Percentiles rank a stretch among this genome's conserved stretches.
Evolutionary conservation across 148 eudicot species (phyloP).

Genomic region (Rhododendron griersonianum): DNA sequence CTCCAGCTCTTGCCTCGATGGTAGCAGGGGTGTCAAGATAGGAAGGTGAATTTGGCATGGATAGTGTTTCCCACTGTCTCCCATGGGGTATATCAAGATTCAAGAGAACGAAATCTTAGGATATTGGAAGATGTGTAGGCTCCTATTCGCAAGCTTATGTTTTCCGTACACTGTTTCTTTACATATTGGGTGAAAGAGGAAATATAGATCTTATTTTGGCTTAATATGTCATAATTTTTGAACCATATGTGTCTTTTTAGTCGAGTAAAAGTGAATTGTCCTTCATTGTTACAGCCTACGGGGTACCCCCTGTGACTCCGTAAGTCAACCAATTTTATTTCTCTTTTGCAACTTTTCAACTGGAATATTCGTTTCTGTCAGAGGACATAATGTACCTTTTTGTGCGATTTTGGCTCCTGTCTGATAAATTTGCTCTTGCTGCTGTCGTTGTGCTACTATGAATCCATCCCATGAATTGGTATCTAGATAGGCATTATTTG

Average conservation of each 20-base stretch:
- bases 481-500: constrained; percentile 69
- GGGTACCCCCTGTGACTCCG: not conserved
- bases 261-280: not conserved
- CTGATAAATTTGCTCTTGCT: not conserved
- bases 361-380: not conserved
- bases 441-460: not conserved
- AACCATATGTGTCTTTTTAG: not conserved
- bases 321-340: not conserved
- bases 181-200: not conserved
- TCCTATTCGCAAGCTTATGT: not conserved
- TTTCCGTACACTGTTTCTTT: not conserved
- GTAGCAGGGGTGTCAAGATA: not conserved
- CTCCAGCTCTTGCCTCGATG: not conserved
- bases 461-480: constrained; percentile 6
- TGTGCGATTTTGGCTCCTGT: not conserved
- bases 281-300: not conserved
- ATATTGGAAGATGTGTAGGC: not conserved
- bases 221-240: not conserved
- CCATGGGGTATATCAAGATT: not conserved
- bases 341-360: not conserved
- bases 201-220: not conserved
- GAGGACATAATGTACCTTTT: not conserved
- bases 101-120: not conserved
- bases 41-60: not conserved
- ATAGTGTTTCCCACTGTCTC: not conserved